phyloP scores from a whole-genome alignment of 2,329 filamentous ascomycete species.

The Blastomyces parvus region DNA sequence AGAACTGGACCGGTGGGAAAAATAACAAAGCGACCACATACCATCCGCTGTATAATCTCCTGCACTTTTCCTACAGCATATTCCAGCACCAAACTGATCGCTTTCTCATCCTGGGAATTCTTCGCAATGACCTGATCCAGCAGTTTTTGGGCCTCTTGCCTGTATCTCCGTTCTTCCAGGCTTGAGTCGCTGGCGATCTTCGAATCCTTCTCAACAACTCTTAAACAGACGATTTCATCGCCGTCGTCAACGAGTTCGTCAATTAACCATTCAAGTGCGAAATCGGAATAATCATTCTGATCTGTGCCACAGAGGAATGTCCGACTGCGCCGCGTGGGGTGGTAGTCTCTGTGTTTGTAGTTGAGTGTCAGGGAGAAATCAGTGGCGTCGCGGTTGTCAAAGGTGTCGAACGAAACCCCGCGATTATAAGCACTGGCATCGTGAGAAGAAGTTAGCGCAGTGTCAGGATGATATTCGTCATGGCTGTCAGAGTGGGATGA shows the following conservation, averaged over 20 bases:
- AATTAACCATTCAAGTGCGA: constrained; percentile 83
- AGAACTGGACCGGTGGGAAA: constrained; percentile 2
- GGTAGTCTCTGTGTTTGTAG: constrained; percentile 77
- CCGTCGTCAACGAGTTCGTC: constrained; percentile 89
- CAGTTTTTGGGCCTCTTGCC: constrained; percentile 62
- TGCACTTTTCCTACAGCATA: constrained; percentile 84
- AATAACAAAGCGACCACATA: constrained; percentile 36
- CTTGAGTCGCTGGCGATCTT: constrained; percentile 54
- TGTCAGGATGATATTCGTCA: neutral
- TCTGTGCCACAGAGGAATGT: constrained; percentile 88
- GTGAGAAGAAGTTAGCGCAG: constrained; percentile 9
- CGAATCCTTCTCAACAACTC: constrained; percentile 75
- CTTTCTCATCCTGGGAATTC: constrained; percentile 66
- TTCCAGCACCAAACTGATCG: constrained; percentile 76
- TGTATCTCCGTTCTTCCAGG: constrained; percentile 60
- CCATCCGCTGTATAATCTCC: constrained; percentile 81
- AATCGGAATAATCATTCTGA: constrained; percentile 84
- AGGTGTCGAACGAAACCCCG: constrained; percentile 67
- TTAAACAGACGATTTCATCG: constrained; percentile 83
- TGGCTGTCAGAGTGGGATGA: constrained; percentile 3
- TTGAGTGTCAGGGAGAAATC: constrained; percentile 74
- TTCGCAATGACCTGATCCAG: constrained; percentile 69
- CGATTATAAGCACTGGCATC: constrained; percentile 50
- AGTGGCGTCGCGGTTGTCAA: constrained; percentile 55
- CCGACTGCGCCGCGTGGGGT: constrained; percentile 66